Evolutionary conservation across 2,329 filamentous ascomycete species (phyloP), one percentile per base, ranked within the genome.

Genomic region (Chalaropsis ovoidea): DNA sequence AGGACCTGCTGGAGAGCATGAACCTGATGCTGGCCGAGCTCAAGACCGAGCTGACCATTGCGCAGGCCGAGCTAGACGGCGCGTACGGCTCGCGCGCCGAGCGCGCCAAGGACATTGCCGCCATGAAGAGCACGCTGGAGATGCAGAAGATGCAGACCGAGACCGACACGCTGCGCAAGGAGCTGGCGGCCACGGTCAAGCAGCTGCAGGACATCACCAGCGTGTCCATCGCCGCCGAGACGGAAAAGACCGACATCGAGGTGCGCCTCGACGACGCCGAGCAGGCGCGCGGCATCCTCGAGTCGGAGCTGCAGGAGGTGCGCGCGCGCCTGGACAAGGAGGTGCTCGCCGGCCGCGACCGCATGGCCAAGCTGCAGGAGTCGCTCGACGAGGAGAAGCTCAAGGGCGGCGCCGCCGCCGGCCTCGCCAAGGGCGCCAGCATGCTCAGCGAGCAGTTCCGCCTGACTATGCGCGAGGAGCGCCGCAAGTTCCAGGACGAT

Each of bases 1-100:
- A 82, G 64, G 75, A 77, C 60, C 79, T 82, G 68, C 70, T 82
- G 43, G 80, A 82, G 62, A 73, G 75, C 65, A 75, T 81, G 64
- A 81, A 80, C 72, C 75, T 78, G 71, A 77, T 78, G 70, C 72
- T 84, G 65, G 79, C 81, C 42, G 81, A 84, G 74, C 77, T 82
- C 71, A 85, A 85, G 77, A 84, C 82, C 64, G 82, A 85, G 70
- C 76, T 83, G 67, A 83, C 82, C 58, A 79, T 85, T 70, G 80
- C 81, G 62, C 80, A 82, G 71, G 83, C 83, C 19, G 83, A 86
- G 73, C 78, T 86, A 39, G 83, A 86, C 69, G 81, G 81, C 66
- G 82, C 82, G 31, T 84, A 85, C 71, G 82, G 82, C 66, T 79
- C 80, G 66, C 79, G 82, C 67, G 79, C 81, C 67, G 79, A 85